phyloP scores from a whole-genome alignment of 805 yeast species.

The Millerozyma miso region DNA sequence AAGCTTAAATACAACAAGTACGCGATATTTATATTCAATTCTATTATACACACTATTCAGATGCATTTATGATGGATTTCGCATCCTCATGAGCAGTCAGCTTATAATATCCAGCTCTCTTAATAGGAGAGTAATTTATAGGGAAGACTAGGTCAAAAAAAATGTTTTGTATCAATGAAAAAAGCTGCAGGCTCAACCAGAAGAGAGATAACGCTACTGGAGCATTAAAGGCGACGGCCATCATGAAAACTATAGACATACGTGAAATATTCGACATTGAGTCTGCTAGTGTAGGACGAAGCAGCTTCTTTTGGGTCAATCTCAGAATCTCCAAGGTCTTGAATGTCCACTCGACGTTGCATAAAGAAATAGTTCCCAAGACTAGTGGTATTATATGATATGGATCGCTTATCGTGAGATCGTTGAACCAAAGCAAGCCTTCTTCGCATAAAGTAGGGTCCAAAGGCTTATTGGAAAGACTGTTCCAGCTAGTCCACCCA shows the following conservation, averaged over 20 bases:
- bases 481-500: slow-evolving; percentile 56
- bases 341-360: slow-evolving; percentile 81
- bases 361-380: slow-evolving; percentile 65
- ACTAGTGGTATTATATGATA: slow-evolving; percentile 62
- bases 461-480: slow-evolving; percentile 38
- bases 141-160: slow-evolving; percentile 66
- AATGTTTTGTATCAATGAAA: slow-evolving; percentile 72
- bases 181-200: slow-evolving; percentile 84
- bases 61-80: slow-evolving; percentile 4
- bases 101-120: slow-evolving; percentile 20
- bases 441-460: slow-evolving; percentile 49
- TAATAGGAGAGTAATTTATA: slow-evolving; percentile 45
- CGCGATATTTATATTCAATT: not conserved
- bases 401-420: slow-evolving; percentile 60
- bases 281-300: slow-evolving; percentile 57
- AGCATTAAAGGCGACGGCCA: slow-evolving; percentile 82
- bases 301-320: slow-evolving; percentile 32
- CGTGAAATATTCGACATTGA: slow-evolving; percentile 68
- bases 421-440: slow-evolving; percentile 58
- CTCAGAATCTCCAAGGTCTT: slow-evolving; percentile 55
- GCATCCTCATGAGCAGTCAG: slow-evolving; percentile 7
- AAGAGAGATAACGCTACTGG: slow-evolving; percentile 80
- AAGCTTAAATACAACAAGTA: not conserved
- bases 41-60: not conserved
- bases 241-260: slow-evolving; percentile 70